phyloP scores from a whole-genome alignment of 2,329 filamentous ascomycete species.

The Hypoxylon sp. region DNA sequence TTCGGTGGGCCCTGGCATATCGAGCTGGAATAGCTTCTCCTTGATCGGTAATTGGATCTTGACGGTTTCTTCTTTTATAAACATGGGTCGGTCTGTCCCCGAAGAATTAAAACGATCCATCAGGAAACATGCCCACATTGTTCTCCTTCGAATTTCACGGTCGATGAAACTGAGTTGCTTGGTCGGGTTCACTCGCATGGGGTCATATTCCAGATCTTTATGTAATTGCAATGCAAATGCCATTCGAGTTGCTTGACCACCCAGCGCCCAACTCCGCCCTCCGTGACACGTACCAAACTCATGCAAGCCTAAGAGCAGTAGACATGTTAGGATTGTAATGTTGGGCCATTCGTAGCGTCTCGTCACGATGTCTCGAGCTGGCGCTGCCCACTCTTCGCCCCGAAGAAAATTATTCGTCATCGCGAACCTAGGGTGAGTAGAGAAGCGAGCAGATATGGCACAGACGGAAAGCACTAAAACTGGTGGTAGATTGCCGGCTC shows the following conservation, averaged over 20 bases:
- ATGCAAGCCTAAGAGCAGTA: slow-evolving; percentile 87
- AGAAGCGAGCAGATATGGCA: slow-evolving; percentile 94
- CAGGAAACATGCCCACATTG: slow-evolving; percentile 98
- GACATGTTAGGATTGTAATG: slow-evolving; percentile 92
- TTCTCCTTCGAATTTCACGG: slow-evolving; percentile 88
- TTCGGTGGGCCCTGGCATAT: slow-evolving; percentile 89
- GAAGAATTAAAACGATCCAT: slow-evolving; percentile 99
- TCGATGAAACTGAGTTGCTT: slow-evolving; percentile 86
- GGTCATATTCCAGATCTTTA: slow-evolving; percentile 86
- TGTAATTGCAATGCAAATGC: slow-evolving; percentile 95
- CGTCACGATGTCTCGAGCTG: slow-evolving; percentile 86
- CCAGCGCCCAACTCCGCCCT: slow-evolving; percentile 93
- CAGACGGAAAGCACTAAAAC: slow-evolving; percentile 94
- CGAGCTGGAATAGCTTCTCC: slow-evolving; percentile 88
- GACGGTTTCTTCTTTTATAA: slow-evolving; percentile 88
- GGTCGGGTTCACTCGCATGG: slow-evolving; percentile 67
- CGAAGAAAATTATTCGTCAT: slow-evolving; percentile 82
- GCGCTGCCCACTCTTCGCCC: slow-evolving; percentile 89
- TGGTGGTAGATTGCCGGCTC: slow-evolving; percentile 81
- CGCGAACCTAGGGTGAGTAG: slow-evolving; percentile 82
- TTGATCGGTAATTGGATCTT: slow-evolving; percentile 91
- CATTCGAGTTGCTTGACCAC: slow-evolving; percentile 95
- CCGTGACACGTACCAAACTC: slow-evolving; percentile 98
- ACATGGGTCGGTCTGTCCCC: slow-evolving; percentile 89
- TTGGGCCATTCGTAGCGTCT: slow-evolving; percentile 94